A percentile compares a stretch with the other conserved stretches of the same genome.
These are phyloP conservation scores for Phytophthora constricta DNA, from an alignment of 352 stramenopile species.

Conservation along the genomic window DNA sequence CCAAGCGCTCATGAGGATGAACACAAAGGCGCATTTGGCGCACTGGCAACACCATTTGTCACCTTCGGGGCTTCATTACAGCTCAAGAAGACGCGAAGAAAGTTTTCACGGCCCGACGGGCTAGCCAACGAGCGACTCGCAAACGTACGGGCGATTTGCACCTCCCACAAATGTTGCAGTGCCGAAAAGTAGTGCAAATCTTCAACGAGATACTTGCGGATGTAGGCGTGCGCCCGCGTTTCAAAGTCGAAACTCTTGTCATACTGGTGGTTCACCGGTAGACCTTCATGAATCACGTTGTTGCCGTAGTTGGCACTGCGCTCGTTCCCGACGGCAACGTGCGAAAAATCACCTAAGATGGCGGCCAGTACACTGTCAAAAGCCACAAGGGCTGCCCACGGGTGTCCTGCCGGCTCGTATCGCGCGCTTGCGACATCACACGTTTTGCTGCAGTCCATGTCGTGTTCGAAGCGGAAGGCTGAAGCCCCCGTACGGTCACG, in stretches of 20 bases:
- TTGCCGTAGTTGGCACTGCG: slow-evolving; percentile 52
- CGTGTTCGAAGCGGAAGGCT: slow-evolving; percentile 41
- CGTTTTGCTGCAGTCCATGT: slow-evolving; percentile 38
- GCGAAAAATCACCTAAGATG: slow-evolving; percentile 38
- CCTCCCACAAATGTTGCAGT: slow-evolving; percentile 52
- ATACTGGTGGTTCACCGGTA: slow-evolving; percentile 51
- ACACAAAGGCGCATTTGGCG: slow-evolving; percentile 54
- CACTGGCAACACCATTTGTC: slow-evolving; percentile 52
- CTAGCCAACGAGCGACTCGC: slow-evolving; percentile 31
- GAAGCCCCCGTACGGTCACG: slow-evolving; percentile 17
- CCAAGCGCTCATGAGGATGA: slow-evolving; percentile 49
- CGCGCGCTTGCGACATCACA: slow-evolving; percentile 32
- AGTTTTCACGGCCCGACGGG: slow-evolving; percentile 19
- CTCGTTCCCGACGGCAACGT: slow-evolving; percentile 49
- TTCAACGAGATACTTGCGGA: slow-evolving; percentile 41
- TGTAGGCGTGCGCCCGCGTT: slow-evolving; percentile 38
- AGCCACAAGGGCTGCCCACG: slow-evolving; percentile 45
- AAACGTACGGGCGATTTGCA: slow-evolving; percentile 52
- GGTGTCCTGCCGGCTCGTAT: slow-evolving; percentile 42
- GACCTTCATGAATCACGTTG: slow-evolving; percentile 41
- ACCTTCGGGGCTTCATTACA: slow-evolving; percentile 47
- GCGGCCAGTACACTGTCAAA: slow-evolving; percentile 49
- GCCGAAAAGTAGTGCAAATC: slow-evolving; percentile 54
- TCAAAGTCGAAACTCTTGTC: slow-evolving; percentile 61
- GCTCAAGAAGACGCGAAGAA: slow-evolving; percentile 49